A percentile compares a stretch with the other conserved stretches of the same genome.
These are phyloP conservation scores for Saturnispora diversa DNA, from an alignment of 805 yeast genomes.

Conservation along the genomic window DNA sequence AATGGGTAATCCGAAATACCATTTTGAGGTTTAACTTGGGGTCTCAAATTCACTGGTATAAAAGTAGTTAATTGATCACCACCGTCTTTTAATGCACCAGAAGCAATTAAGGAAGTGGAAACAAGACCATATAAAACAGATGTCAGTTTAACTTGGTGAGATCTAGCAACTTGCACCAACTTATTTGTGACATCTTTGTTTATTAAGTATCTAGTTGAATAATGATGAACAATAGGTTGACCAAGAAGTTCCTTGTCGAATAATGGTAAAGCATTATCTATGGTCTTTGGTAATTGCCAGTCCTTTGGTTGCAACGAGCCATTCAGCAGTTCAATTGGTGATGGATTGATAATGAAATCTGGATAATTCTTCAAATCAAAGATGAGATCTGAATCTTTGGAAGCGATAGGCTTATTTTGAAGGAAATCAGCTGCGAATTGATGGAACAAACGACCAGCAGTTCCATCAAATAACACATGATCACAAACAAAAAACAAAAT, in stretches of 20 bases:
- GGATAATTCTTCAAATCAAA: constrained; percentile 1
- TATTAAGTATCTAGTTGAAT: constrained; percentile 2
- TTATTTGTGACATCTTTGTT: neutral
- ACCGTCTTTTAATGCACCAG: neutral
- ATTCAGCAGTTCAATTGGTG: constrained; percentile 2
- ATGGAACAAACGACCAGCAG: constrained; percentile 13
- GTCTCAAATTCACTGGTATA: constrained; percentile 13
- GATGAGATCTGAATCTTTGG: no score
- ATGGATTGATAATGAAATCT: constrained; percentile 2
- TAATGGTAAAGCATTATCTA: neutral
- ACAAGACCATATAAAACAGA: constrained; percentile 10
- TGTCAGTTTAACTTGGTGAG: constrained; percentile 10
- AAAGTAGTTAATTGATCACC: constrained; percentile 5
- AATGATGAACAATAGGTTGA: constrained; percentile 7
- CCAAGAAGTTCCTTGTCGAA: constrained; percentile 1
- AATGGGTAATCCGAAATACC: constrained; percentile 5
- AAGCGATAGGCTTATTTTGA: no score
- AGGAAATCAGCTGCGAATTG: neutral
- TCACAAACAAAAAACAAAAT: constrained; percentile 10
- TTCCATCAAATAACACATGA: constrained; percentile 14
- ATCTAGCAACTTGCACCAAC: constrained; percentile 1
- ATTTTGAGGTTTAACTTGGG: neutral
- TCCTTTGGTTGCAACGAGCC: neutral
- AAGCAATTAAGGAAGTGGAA: constrained; percentile 3
- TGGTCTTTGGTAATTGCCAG: neutral